A percentile compares a stretch with the other conserved stretches of the same genome.
These are phyloP conservation scores for Vanderwaltozyma tropicalis DNA, from an alignment of 805 yeast genomes.

Conservation along the genomic window DNA sequence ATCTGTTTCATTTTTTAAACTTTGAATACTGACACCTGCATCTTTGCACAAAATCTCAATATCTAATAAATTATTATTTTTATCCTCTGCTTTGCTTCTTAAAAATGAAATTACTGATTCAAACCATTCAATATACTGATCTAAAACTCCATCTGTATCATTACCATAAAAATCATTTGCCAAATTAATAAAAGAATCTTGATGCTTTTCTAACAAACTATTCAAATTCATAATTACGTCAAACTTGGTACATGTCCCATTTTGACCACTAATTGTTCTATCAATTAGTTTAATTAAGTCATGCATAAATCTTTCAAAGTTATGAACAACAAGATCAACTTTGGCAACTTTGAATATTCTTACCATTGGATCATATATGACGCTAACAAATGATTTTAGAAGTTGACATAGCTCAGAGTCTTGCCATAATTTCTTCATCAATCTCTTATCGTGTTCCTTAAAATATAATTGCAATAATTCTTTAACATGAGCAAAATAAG, in stretches of 20 bases:
- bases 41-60: conserved; percentile 11
- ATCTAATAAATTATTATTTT: conserved; percentile 36
- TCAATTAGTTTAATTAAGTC: conserved; percentile 56
- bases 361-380: conserved; percentile 68
- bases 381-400: conserved; percentile 58
- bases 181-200: conserved; percentile 59
- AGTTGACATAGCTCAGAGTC: conserved; percentile 74
- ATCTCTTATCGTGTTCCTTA: conserved; percentile 64
- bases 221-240: conserved; percentile 43
- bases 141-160: conserved; percentile 63
- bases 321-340: conserved; percentile 51
- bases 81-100: conserved; percentile 33
- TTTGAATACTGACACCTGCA: conserved; percentile 18
- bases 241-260: conserved; percentile 48
- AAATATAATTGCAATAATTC: conserved; percentile 55
- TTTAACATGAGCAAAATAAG: conserved; percentile 42
- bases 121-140: conserved; percentile 64
- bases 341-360: conserved; percentile 55
- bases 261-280: conserved; percentile 34
- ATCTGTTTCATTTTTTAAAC: conserved; percentile 32
- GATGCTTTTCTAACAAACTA: conserved; percentile 57
- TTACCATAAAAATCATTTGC: conserved; percentile 69
- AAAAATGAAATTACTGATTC: conserved; percentile 53
- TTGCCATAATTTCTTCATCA: conserved; percentile 69
- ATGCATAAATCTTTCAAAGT: conserved; percentile 52